Evolutionary conservation across 2,329 filamentous ascomycete genomes (phyloP), one percentile per base, ranked within the genome.

Genomic region (Colletotrichum sp.): DNA sequence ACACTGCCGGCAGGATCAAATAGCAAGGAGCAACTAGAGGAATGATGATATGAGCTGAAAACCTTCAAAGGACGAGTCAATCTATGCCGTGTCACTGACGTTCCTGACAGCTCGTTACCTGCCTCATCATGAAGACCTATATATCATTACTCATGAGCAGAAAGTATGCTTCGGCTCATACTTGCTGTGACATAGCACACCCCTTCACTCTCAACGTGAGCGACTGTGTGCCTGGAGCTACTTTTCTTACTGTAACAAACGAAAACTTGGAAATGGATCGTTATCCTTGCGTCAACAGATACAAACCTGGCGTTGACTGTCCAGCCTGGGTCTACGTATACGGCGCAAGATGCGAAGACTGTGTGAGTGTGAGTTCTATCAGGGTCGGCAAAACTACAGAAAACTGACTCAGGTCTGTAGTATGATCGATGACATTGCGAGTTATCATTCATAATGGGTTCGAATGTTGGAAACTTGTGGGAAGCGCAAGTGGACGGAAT

Each of bases 201-300:
- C 18, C 9, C 5, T 6, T n/a, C 8, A n/a, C 1, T 0, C 18
- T 48, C 18, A 12, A 48, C 0, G 0, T 3, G 0, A 48, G 38
- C 38, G 5, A 48, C 38, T n/a, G 3, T 21, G 1, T 1, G 38
- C 5, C 9, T n/a, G 10, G 10, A 24, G 12, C 6, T 13, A 8
- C 10, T 52, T 0, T 2, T 21, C n/a, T 21, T 52, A n/a, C n/a
- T 21, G 6, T 10, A 21, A 52, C 10, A 24, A 52, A 21, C 43
- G 12, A 21, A 7, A 52, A 13, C 6, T 21, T 3, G n/a, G 43
- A 52, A 52, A 52, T 52, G 43, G 43, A 52, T 52, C 43, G 43
- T 52, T 52, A 52, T 5, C 43, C 43, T 52, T 52, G 43, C 43
- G n/a, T 52, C 10, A 52, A 52, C 12, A 52, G n/a, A 52, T 52